phyloP scores from a whole-genome alignment of 2,329 filamentous ascomycete species.

The Cladosporium phlei region DNA sequence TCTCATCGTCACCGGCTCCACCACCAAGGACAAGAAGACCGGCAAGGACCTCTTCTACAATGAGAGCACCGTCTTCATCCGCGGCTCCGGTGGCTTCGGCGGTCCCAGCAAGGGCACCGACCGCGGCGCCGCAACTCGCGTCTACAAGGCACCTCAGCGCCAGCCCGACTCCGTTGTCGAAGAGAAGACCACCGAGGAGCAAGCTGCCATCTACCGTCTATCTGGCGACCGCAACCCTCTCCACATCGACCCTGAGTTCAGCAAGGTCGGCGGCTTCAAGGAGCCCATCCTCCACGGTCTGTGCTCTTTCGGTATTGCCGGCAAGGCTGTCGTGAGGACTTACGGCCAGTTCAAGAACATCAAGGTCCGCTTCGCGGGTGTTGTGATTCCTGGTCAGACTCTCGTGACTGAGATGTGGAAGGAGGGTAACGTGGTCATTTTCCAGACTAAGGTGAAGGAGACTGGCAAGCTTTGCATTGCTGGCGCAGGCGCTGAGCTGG shows the following conservation, averaged over 20 bases:
- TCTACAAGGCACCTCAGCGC: conserved; percentile 73
- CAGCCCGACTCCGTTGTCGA: conserved; percentile 77
- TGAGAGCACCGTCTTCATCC: conserved; percentile 87
- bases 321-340: conserved; percentile 80
- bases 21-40: conserved; percentile 77
- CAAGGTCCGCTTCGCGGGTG: conserved; percentile 86
- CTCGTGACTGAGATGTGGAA: conserved; percentile 93
- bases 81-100: conserved; percentile 85
- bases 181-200: conserved; percentile 80
- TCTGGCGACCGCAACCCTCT: conserved; percentile 95
- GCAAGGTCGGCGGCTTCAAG: conserved; percentile 93
- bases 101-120: conserved; percentile 72
- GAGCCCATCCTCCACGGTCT: conserved; percentile 93
- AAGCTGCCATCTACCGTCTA: conserved; percentile 88
- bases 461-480: conserved; percentile 85
- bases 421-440: conserved; percentile 71
- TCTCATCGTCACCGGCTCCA: conserved; percentile 72
- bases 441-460: conserved; percentile 86
- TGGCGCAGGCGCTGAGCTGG: conserved; percentile 72
- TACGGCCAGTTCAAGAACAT: conserved; percentile 84
- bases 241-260: conserved; percentile 90
- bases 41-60: conserved; percentile 96
- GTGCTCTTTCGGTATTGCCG: conserved; percentile 86
- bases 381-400: conserved; percentile 83
- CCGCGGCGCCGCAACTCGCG: conserved; percentile 72